Conservation (phyloP, 1,139 yeast species). For the Kodamaea suecica region DNA sequence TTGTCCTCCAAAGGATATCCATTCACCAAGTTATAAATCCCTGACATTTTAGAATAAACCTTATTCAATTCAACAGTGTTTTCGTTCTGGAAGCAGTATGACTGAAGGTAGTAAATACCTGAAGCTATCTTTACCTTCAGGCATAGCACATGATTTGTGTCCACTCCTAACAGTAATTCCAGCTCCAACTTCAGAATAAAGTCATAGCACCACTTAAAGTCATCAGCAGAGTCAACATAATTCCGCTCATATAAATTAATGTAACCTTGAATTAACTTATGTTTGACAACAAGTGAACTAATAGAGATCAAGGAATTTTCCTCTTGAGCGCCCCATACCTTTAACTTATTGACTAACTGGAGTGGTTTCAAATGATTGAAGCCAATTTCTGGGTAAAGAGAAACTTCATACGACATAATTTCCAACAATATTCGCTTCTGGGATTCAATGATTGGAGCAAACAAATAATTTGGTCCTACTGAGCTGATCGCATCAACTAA, state of each 20-base stretch:
- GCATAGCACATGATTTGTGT: constrained; percentile 13
- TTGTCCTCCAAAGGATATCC: not conserved
- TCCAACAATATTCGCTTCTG: constrained; percentile 5
- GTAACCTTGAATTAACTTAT: constrained; percentile 18
- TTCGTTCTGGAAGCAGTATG: constrained; percentile 13
- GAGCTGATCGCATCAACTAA: constrained; percentile 17
- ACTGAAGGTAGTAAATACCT: constrained; percentile 14
- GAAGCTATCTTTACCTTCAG: constrained; percentile 14
- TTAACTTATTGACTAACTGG: constrained; percentile 7
- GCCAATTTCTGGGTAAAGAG: constrained; percentile 17
- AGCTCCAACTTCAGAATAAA: constrained; percentile 14
- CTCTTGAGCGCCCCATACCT: constrained; percentile 9
- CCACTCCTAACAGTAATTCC: constrained; percentile 9
- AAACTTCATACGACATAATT: constrained; percentile 13
- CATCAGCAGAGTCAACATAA: constrained; percentile 10
- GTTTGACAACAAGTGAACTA: constrained; percentile 15
- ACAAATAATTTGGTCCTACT: constrained; percentile 24
- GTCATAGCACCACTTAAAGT: constrained; percentile 22
- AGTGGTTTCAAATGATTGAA: constrained; percentile 6
- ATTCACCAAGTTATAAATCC: not conserved
- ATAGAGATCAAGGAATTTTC: constrained; percentile 5
- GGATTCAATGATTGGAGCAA: constrained; percentile 12
- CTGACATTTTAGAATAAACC: not conserved
- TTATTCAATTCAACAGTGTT: not conserved
- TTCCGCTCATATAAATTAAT: constrained; percentile 11